These are phyloP conservation scores for Davidsoniella neocaledoniae DNA, from an alignment of 2,329 filamentous ascomycete genomes.

Conservation along the genomic window DNA sequence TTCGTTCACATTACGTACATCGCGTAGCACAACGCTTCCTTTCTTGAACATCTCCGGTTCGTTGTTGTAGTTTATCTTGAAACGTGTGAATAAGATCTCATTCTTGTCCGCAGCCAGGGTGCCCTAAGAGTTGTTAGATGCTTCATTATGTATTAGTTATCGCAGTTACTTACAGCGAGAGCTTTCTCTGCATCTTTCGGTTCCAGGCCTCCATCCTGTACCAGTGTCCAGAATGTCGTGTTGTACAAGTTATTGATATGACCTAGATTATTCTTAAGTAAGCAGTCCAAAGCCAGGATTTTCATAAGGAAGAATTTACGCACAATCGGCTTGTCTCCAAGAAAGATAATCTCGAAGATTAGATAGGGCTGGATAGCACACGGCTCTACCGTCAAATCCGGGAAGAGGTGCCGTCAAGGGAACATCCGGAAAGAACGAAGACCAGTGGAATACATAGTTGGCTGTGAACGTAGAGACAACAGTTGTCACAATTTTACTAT, in stretches of 20 bases:
- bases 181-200: conserved; percentile 65
- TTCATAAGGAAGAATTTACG: conserved; percentile 17
- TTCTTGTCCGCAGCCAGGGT: conserved; percentile 81
- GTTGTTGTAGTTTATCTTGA: conserved; percentile 95
- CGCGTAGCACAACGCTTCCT: conserved; percentile 75
- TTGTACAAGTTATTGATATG: conserved; percentile 99
- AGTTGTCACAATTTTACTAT: conserved; percentile 76
- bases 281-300: neutral
- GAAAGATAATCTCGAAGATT: conserved; percentile 90
- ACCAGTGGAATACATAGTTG: conserved; percentile 74
- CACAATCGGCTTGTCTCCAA: conserved; percentile 94
- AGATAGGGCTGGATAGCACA: conserved; percentile 67
- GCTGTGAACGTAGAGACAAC: conserved; percentile 87
- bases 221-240: conserved; percentile 84
- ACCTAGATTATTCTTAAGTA: conserved; percentile 29
- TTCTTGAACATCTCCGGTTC: conserved; percentile 87
- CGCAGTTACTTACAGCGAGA: conserved; percentile 41
- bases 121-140: conserved; percentile 35
- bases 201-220: conserved; percentile 59
- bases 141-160: neutral
- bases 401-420: conserved; percentile 60
- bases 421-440: conserved; percentile 53
- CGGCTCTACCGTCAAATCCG: conserved; percentile 82
- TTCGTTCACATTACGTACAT: conserved; percentile 38
- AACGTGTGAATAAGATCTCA: conserved; percentile 79